A percentile compares a stretch with the other conserved stretches of the same genome.
These are phyloP conservation scores for Lineolata rhizophorae DNA, from an alignment of 495 filamentous ascomycete genomes.

Conservation along the genomic window DNA sequence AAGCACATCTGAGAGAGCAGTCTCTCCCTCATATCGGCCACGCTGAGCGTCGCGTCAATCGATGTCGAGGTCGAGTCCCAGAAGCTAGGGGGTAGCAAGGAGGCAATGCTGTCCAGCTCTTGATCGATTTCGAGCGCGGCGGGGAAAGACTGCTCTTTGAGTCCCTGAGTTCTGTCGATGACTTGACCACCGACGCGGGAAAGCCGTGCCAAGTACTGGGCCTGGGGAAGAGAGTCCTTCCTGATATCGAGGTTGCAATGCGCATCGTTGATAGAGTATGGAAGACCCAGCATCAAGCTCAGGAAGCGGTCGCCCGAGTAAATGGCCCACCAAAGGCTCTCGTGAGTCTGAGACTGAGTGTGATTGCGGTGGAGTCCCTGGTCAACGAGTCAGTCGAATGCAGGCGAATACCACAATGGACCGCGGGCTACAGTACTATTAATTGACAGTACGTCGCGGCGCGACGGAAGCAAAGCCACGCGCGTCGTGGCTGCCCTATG, in stretches of 20 bases:
- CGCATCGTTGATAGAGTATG: slow-evolving; percentile 21
- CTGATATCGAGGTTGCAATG: slow-evolving; percentile 15
- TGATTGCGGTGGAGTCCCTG: not conserved
- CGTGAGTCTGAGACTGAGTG: not conserved
- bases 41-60: slow-evolving; percentile 1
- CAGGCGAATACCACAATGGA: too few relatives aligned
- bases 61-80: slow-evolving; percentile 9
- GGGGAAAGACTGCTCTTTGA: slow-evolving; percentile 17
- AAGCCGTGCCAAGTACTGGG: not conserved
- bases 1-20: slow-evolving; percentile 25
- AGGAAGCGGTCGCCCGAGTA: slow-evolving; percentile 23
- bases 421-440: not conserved
- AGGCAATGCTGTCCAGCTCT: slow-evolving; percentile 22
- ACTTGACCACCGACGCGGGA: slow-evolving; percentile 23
- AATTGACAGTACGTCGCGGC: slow-evolving; percentile 2
- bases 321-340: slow-evolving; percentile 23
- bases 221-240: slow-evolving; percentile 12
- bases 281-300: slow-evolving; percentile 28
- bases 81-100: slow-evolving; percentile 18
- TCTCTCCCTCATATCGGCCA: slow-evolving; percentile 14
- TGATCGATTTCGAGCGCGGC: slow-evolving; percentile 25
- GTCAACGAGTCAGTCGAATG: not conserved
- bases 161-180: slow-evolving; percentile 27
- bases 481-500: slow-evolving; percentile 27
- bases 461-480: slow-evolving; percentile 26